These are phyloP conservation scores for Cephalotrichum gorgonifer DNA, from an alignment of 2,329 filamentous ascomycete species.

Conservation along the genomic window DNA sequence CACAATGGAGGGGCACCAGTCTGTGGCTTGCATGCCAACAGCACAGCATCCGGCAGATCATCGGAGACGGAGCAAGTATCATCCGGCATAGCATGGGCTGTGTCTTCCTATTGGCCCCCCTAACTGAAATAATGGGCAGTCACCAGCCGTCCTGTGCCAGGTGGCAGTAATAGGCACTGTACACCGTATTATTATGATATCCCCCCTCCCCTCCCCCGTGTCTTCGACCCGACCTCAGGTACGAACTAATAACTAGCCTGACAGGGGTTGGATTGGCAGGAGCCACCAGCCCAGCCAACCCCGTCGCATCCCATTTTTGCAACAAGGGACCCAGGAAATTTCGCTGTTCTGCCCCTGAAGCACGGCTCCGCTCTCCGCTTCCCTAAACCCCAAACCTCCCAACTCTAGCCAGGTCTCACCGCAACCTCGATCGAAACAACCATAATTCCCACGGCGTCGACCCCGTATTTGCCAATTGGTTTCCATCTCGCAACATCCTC, in stretches of 20 bases:
- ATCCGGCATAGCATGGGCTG: no score
- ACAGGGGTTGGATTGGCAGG: neutral
- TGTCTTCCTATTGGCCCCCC: neutral
- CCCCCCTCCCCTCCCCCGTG: no score
- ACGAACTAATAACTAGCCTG: neutral
- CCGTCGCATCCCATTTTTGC: constrained; percentile 3
- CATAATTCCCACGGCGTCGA: neutral
- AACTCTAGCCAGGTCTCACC: constrained; percentile 1
- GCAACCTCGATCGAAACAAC: constrained; percentile 2
- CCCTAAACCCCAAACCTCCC: constrained; percentile 9
- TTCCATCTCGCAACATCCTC: constrained; percentile 1
- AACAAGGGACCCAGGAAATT: constrained; percentile 4
- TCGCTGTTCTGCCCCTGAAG: constrained; percentile 13
- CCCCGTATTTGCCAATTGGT: constrained; percentile 1
- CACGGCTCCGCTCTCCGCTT: constrained; percentile 11
- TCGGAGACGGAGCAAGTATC: no score
- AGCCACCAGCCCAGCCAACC: neutral
- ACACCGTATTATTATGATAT: no score
- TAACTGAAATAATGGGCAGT: no score
- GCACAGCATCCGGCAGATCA: no score
- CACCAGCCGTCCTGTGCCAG: no score
- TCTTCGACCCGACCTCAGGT: neutral
- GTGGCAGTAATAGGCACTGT: no score
- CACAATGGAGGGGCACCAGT: constrained; percentile 10
- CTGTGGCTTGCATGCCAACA: constrained; percentile 1